Evolutionary conservation across 495 filamentous ascomycete species (phyloP).

Genomic region (Amphirosellinia nigrospora): DNA sequence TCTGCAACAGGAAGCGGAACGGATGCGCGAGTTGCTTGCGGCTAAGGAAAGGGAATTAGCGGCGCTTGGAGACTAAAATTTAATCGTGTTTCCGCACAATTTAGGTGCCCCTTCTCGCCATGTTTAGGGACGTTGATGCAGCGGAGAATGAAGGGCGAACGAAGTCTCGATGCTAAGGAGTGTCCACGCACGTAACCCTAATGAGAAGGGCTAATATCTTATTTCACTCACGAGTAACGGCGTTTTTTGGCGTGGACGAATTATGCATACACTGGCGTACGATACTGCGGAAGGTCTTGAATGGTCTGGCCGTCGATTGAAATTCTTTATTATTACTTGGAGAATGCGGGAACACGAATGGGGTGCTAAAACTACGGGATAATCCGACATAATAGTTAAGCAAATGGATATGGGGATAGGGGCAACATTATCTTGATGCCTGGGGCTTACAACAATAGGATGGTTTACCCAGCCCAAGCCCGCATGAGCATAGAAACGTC

Average conservation of each 20-base stretch:
- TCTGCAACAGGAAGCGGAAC: constrained; percentile 75
- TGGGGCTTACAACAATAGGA: neutral
- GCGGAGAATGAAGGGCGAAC: neutral
- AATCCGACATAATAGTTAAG: neutral
- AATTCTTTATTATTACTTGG: neutral
- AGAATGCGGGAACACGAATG: neutral
- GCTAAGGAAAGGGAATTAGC: constrained; percentile 82
- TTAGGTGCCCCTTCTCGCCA: neutral
- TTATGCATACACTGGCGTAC: constrained; percentile 25
- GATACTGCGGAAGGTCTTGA: neutral
- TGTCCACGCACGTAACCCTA: neutral
- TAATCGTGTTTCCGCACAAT: neutral
- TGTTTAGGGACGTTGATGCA: neutral
- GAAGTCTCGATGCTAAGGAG: neutral
- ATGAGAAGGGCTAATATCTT: neutral
- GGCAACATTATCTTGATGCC: neutral
- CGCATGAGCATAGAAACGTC: neutral
- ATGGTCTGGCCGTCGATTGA: neutral
- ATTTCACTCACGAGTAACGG: constrained; percentile 8
- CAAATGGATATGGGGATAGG: neutral
- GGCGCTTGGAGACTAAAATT: constrained; percentile 56
- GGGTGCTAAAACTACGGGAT: neutral
- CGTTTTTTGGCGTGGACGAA: constrained; percentile 7
- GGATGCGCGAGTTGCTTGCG: constrained; percentile 74
- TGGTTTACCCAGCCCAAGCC: neutral